A percentile compares a stretch with the other conserved stretches of the same genome.
Evolutionary conservation across 2,329 filamentous ascomycete genomes (phyloP).

Genomic region (Fusarium sublunatum): DNA sequence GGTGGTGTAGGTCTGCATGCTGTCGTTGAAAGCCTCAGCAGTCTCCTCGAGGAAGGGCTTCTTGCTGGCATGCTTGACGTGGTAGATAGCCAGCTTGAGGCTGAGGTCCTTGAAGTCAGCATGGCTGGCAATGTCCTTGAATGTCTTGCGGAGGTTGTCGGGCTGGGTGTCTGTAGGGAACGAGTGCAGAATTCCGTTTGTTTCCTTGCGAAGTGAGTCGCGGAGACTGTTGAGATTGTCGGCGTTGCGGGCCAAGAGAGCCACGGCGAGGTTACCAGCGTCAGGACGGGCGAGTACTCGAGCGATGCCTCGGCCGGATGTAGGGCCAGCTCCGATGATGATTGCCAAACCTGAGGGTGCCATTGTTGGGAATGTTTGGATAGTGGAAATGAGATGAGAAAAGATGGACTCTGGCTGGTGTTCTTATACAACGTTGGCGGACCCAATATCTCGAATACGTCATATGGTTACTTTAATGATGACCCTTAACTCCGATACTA

Average conservation of each 20-base stretch:
- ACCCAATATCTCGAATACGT: slow-evolving; percentile 5
- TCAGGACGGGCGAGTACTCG: slow-evolving; percentile 47
- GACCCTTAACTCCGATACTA: slow-evolving; percentile 14
- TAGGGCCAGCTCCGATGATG: slow-evolving; percentile 62
- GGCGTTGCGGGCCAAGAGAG: slow-evolving; percentile 32
- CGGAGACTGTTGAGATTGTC: slow-evolving; percentile 45
- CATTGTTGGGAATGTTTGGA: slow-evolving; percentile 47
- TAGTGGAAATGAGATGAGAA: neutral
- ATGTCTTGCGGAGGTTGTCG: slow-evolving; percentile 15
- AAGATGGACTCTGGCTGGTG: neutral
- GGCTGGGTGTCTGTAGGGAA: slow-evolving; percentile 34
- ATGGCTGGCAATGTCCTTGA: slow-evolving; percentile 58
- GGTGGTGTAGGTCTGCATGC: slow-evolving; percentile 63
- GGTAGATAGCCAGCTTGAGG: slow-evolving; percentile 64
- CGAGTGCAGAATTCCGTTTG: slow-evolving; percentile 47
- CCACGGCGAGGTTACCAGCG: slow-evolving; percentile 36
- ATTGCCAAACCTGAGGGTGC: slow-evolving; percentile 62
- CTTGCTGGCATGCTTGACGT: slow-evolving; percentile 65
- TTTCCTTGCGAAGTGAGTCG: slow-evolving; percentile 59
- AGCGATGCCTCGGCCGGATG: slow-evolving; percentile 66
- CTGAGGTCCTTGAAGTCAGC: slow-evolving; percentile 61
- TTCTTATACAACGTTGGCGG: neutral
- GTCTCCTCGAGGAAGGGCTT: slow-evolving; percentile 67
- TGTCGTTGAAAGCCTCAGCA: slow-evolving; percentile 59
- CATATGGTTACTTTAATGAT: slow-evolving; percentile 6